Conservation (phyloP, 768 basidiomycete genomes). For the Boletus reticuloceps region DNA sequence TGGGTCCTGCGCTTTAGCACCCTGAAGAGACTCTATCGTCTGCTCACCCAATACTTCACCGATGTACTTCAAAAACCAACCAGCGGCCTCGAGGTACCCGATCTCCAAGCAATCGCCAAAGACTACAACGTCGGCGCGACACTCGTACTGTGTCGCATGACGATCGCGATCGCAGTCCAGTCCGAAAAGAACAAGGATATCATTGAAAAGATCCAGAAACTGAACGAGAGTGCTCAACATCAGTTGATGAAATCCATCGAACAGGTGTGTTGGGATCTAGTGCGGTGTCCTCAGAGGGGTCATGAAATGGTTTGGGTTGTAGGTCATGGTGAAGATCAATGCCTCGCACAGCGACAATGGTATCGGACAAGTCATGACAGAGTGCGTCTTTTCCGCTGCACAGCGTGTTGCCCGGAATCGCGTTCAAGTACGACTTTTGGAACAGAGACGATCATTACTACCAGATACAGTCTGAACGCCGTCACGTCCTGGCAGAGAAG, state of each 20-base stretch:
- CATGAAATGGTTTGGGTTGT: background rate
- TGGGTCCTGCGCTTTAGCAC: slow-evolving; percentile 86
- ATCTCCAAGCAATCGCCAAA: slow-evolving; percentile 84
- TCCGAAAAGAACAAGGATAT: slow-evolving; percentile 86
- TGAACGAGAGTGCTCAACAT: slow-evolving; percentile 84
- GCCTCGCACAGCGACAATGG: slow-evolving; percentile 46
- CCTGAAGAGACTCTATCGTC: slow-evolving; percentile 81
- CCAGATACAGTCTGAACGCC: slow-evolving; percentile 76
- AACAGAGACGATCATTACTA: slow-evolving; percentile 87
- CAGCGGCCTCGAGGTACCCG: slow-evolving; percentile 77
- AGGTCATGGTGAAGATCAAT: slow-evolving; percentile 79
- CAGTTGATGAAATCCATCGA: slow-evolving; percentile 92
- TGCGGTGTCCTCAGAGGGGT: background rate
- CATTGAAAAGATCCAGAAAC: slow-evolving; percentile 82
- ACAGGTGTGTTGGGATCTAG: slow-evolving; percentile 52
- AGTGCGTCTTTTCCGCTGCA: slow-evolving; percentile 48
- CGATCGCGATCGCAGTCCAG: slow-evolving; percentile 85
- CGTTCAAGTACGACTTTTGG: background rate
- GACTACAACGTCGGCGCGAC: slow-evolving; percentile 64
- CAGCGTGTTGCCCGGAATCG: background rate
- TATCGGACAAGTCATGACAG: slow-evolving; percentile 67
- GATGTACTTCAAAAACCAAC: slow-evolving; percentile 82
- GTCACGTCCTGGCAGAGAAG: slow-evolving; percentile 77
- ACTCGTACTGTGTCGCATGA: slow-evolving; percentile 73
- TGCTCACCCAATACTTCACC: slow-evolving; percentile 86